Conservation (phyloP, 805 yeast genomes). For the Candida pseudoglaebosa region DNA sequence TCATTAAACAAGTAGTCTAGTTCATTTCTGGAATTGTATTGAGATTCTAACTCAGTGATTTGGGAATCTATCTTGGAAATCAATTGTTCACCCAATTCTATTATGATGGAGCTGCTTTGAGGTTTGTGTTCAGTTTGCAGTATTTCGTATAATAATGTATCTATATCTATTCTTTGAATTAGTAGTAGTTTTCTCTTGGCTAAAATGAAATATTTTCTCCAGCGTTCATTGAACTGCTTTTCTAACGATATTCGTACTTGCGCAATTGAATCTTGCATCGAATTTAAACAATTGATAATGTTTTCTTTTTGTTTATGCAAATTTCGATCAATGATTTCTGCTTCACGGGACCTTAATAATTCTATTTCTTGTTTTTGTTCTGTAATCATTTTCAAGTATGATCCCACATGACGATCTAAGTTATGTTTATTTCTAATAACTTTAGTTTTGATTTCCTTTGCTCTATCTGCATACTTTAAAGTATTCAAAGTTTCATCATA, state of each 20-base stretch:
- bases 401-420: conserved; percentile 78
- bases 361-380: conserved; percentile 75
- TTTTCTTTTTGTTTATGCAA: conserved; percentile 29
- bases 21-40: conserved; percentile 47
- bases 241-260: conserved; percentile 38
- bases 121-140: neutral
- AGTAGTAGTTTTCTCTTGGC: conserved; percentile 46
- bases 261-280: conserved; percentile 40
- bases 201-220: conserved; percentile 39
- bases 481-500: conserved; percentile 93
- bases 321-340: conserved; percentile 35
- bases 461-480: conserved; percentile 85
- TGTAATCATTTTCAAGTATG: conserved; percentile 78
- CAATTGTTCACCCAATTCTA: conserved; percentile 29
- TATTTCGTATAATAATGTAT: conserved; percentile 17
- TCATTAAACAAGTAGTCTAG: conserved; percentile 48
- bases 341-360: conserved; percentile 56
- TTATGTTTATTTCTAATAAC: conserved; percentile 68
- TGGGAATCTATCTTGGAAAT: conserved; percentile 36
- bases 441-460: conserved; percentile 85
- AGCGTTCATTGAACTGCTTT: conserved; percentile 41
- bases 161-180: conserved; percentile 39
- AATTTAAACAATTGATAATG: conserved; percentile 35
- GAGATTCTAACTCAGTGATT: conserved; percentile 48
- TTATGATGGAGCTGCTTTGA: conserved; percentile 6